A percentile compares a stretch with the other conserved stretches of the same genome.
These are phyloP conservation scores for Cylindrodendrum hubeiense DNA, from an alignment of 2,329 filamentous ascomycete species.

Conservation along the genomic window DNA sequence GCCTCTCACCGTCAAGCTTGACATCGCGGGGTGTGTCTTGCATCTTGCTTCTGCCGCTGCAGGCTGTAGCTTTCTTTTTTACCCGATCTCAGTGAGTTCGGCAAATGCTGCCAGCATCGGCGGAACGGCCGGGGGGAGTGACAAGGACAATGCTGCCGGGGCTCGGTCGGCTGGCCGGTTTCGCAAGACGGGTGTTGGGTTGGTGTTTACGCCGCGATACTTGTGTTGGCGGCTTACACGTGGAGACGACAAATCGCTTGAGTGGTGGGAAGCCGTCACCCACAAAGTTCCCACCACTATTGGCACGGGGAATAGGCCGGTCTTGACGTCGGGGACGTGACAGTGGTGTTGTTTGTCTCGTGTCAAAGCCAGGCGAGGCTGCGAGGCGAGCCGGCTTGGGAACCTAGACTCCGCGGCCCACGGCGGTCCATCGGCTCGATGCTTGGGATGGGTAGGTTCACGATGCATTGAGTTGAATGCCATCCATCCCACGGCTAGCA, in stretches of 20 bases:
- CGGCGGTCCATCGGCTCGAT: neutral
- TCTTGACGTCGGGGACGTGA: neutral
- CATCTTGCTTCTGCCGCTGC: neutral
- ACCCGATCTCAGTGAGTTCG: neutral
- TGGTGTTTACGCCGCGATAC: neutral
- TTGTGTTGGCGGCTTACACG: slow-evolving; percentile 17
- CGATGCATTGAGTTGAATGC: neutral
- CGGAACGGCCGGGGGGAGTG: slow-evolving; percentile 3
- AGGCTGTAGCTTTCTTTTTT: neutral
- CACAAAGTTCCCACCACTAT: neutral
- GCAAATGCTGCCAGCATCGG: neutral
- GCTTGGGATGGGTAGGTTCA: neutral
- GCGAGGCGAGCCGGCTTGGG: neutral
- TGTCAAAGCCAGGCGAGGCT: neutral
- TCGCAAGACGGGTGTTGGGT: neutral
- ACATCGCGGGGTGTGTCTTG: slow-evolving; percentile 20
- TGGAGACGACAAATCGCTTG: slow-evolving; percentile 7
- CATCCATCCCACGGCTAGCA: neutral
- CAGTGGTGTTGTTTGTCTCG: neutral
- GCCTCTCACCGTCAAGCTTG: slow-evolving; percentile 38
- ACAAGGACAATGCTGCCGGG: neutral
- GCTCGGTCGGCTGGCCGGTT: neutral
- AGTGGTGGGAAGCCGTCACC: slow-evolving; percentile 21
- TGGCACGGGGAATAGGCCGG: slow-evolving; percentile 7
- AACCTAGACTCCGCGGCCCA: slow-evolving; percentile 8